Percentiles rank a stretch among this genome's conserved stretches.
Conservation (phyloP, 495 filamentous ascomycete genomes). For the Xylaria scruposa region DNA sequence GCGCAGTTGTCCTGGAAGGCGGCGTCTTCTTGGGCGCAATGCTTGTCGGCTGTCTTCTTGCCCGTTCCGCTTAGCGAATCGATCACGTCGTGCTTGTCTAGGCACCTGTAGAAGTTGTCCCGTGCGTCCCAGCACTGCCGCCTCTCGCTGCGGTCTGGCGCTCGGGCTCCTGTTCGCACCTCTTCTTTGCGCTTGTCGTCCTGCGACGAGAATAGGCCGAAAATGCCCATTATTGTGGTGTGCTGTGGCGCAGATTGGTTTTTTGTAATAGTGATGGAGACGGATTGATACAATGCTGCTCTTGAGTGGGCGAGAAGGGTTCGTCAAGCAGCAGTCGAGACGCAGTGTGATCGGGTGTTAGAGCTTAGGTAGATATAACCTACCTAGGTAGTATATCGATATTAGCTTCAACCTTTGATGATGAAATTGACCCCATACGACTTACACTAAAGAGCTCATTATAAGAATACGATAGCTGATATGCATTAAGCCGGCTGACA, state of each 20-base stretch:
- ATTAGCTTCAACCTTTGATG: neutral
- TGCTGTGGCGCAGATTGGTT: neutral
- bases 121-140: conserved; percentile 84
- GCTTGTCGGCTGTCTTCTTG: conserved; percentile 64
- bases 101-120: conserved; percentile 83
- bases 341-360: neutral
- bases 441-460: neutral
- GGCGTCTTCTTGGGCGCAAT: conserved; percentile 69
- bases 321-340: conserved; percentile 5
- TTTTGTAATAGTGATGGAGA: neutral
- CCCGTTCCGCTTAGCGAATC: conserved; percentile 77
- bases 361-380: neutral
- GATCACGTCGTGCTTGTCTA: conserved; percentile 80
- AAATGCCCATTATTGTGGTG: conserved; percentile 50
- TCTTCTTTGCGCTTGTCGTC: conserved; percentile 58
- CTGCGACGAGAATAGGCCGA: conserved; percentile 49
- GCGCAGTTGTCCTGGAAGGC: conserved; percentile 80
- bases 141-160: conserved; percentile 79
- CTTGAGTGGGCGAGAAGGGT: neutral
- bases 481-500: neutral
- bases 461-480: conserved; percentile 1
- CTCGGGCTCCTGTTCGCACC: conserved; percentile 66
- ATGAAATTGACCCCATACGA: neutral
- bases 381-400: too few relatives aligned
- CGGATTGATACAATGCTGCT: neutral